phyloP scores from a whole-genome alignment of 768 basidiomycete genomes.

The Boletus pseudo-olivaceus region DNA sequence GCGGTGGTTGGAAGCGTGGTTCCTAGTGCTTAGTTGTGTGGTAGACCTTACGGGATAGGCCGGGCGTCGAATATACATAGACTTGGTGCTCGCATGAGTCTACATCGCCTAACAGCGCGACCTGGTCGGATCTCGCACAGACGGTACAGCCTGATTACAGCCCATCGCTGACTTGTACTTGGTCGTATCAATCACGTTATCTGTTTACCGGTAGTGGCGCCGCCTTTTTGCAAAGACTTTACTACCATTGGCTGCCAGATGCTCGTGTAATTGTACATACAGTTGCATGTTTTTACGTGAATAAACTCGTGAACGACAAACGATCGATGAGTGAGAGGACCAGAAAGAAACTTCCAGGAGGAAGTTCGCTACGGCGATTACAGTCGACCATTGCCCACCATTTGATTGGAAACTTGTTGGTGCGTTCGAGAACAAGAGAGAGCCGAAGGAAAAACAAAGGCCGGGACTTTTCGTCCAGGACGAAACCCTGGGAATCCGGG shows the following conservation, averaged over 20 bases:
- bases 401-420: too few relatives aligned
- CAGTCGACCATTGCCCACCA: too few relatives aligned
- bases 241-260: too few relatives aligned
- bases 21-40: conserved; percentile 65
- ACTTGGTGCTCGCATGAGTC: not conserved
- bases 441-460: not conserved
- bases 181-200: too few relatives aligned
- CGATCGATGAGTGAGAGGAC: not conserved
- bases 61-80: not conserved
- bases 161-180: too few relatives aligned
- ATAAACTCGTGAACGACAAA: not conserved
- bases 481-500: not conserved
- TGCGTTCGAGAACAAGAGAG: too few relatives aligned
- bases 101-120: not conserved
- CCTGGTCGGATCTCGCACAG: conserved; percentile 7
- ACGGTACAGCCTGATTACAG: not conserved
- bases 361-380: too few relatives aligned
- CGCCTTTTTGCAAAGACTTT: not conserved
- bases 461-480: not conserved
- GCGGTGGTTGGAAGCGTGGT: conserved; percentile 71
- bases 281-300: not conserved
- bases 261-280: not conserved
- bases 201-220: not conserved
- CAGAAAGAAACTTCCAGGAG: too few relatives aligned
- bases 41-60: conserved; percentile 43